Percentiles rank a stretch among this genome's conserved stretches.
Evolutionary conservation across 2,329 filamentous ascomycete species (phyloP).

Genomic region (Hypoxylon rubiginosum): DNA sequence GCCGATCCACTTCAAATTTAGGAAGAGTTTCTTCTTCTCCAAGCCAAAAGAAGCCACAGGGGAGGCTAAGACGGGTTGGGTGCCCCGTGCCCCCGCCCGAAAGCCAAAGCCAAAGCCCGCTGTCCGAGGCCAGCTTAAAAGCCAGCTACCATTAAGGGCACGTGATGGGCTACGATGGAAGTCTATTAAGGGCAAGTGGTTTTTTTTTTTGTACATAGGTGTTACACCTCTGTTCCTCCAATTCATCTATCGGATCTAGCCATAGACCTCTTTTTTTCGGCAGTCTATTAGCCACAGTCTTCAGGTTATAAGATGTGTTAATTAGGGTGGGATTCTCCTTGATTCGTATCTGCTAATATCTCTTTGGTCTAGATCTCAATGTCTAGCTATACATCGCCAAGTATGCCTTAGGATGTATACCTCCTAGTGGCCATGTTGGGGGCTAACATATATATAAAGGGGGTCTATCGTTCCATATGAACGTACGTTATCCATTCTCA

Average conservation of each 20-base stretch:
- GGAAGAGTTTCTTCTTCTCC: background rate
- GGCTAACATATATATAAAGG: constrained; percentile 22
- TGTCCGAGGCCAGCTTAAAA: background rate
- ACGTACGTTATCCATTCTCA: background rate
- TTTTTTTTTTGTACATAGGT: background rate
- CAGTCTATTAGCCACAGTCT: background rate
- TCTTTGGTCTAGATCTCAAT: constrained; percentile 22
- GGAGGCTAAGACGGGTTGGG: background rate
- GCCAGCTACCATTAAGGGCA: constrained; percentile 9
- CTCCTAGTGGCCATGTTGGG: constrained; percentile 11
- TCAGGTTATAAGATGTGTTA: constrained; percentile 8
- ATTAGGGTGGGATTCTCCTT: constrained; percentile 12
- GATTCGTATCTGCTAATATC: constrained; percentile 29
- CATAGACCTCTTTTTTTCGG: background rate
- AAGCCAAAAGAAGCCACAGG: background rate
- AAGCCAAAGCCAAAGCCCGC: background rate
- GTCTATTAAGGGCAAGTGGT: constrained; percentile 11
- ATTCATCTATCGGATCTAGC: constrained; percentile 2
- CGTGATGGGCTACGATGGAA: constrained; percentile 28
- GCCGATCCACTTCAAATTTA: constrained; percentile 33
- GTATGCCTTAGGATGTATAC: constrained; percentile 8
- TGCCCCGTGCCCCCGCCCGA: constrained; percentile 30
- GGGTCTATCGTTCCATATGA: constrained; percentile 3
- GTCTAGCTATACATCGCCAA: constrained; percentile 2
- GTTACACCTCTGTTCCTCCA: constrained; percentile 1